Evolutionary conservation across 805 yeast species (phyloP), one percentile per base, ranked within the genome.

Genomic region (Candida oleophila): DNA sequence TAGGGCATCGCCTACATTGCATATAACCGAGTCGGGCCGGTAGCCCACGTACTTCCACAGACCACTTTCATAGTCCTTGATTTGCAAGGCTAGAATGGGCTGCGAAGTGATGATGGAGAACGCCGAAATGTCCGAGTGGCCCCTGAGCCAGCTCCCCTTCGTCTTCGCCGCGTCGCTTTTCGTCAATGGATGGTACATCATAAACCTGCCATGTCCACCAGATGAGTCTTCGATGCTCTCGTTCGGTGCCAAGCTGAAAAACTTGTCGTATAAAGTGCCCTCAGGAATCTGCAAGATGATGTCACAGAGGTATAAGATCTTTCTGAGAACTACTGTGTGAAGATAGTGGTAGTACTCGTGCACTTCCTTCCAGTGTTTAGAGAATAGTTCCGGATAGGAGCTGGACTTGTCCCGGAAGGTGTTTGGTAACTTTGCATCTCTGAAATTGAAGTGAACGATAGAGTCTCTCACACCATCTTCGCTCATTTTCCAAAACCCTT

Each of bases 401-500:
- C 18, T 16, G 14, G 20, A 5, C 32, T 42, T 42, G 7, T 33
- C 9, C 25, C 3, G 4, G 16, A 42, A 42, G 4, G 22, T n/a
- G n/a, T 14, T 18, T 15, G 35, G 21, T 5, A 42, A 20, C 25
- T 42, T 42, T 43, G 73, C 62, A 45, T 74, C 69, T 33, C 71
- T 58, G 45, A 74, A 59, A 50, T 76, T 76, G 57, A 66, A 76
- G 48, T 71, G 72, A 39, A 64, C 74, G 44, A 76, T 74, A 32
- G 69, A 65, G 50, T 76, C 81, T 14, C 69, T 56, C 5, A 69
- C 68, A 1, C 72, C 72, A 48, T 73, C 67, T n/a, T 39, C 34
- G 16, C 70, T 65, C 60, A 74, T 70, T 2, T 66, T 61, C 81
- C 81, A 76, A 51, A 74, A 74, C 19, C 76, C 76, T 37, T 62